Evolutionary conservation across 495 filamentous ascomycete species (phyloP).

Genomic region (Neurospora cerealis): DNA sequence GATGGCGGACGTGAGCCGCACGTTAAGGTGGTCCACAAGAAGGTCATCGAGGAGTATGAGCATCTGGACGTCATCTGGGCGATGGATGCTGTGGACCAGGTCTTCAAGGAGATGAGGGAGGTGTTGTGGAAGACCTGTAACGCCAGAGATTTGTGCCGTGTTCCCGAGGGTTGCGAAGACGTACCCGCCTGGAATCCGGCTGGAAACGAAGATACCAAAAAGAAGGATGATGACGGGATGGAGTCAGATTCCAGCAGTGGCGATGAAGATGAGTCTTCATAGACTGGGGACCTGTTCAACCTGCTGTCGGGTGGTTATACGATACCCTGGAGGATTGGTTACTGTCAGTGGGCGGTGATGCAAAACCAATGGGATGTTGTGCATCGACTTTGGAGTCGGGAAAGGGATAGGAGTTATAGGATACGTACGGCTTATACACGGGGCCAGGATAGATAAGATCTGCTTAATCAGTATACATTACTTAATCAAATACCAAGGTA

Average conservation of each 20-base stretch:
- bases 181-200: conserved; percentile 25
- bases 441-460: not conserved
- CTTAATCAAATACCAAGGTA: not conserved
- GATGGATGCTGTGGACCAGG: conserved; percentile 76
- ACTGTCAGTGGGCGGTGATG: not conserved
- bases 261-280: conserved; percentile 11
- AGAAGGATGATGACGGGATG: conserved; percentile 5
- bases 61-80: conserved; percentile 97
- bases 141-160: conserved; percentile 46
- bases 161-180: conserved; percentile 54
- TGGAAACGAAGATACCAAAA: not conserved
- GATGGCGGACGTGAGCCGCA: conserved; percentile 71
- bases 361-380: not conserved
- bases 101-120: conserved; percentile 71
- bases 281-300: not conserved
- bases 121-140: conserved; percentile 68
- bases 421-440: not conserved
- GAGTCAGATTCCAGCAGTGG: conserved; percentile 25
- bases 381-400: not conserved
- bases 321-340: not conserved
- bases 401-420: not conserved
- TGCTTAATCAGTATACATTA: not conserved
- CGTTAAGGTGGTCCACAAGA: conserved; percentile 69
- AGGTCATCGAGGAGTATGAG: conserved; percentile 83
- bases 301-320: not conserved